Conservation (phyloP, 495 filamentous ascomycete genomes). For the Hamigera avellanea region DNA sequence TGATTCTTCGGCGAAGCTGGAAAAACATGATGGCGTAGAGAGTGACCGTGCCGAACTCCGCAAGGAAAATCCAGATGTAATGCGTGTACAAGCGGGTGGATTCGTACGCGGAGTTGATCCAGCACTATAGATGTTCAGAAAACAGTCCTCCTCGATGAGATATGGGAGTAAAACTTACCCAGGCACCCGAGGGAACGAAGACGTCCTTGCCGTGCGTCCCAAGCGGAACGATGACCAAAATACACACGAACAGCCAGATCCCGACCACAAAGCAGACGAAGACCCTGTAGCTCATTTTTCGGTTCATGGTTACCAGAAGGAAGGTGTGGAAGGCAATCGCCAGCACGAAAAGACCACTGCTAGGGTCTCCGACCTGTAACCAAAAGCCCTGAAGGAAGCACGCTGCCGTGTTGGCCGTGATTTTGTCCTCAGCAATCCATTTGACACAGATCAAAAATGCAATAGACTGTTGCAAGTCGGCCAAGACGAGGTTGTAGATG, state of each 20-base stretch:
- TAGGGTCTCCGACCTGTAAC: constrained; percentile 57
- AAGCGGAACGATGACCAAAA: constrained; percentile 45
- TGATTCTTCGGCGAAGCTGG: constrained; percentile 38
- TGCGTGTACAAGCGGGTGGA: constrained; percentile 56
- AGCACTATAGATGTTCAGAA: constrained; percentile 41
- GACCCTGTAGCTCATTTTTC: constrained; percentile 38
- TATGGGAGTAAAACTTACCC: constrained; percentile 36
- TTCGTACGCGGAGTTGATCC: constrained; percentile 53
- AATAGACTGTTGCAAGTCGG: constrained; percentile 59
- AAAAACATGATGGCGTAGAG: constrained; percentile 58
- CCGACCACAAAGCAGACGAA: constrained; percentile 39
- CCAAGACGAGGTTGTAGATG: constrained; percentile 62
- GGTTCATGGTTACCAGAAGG: constrained; percentile 46
- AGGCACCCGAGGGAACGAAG: constrained; percentile 49
- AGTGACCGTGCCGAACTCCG: constrained; percentile 49
- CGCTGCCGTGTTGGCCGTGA: constrained; percentile 40
- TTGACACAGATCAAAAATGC: constrained; percentile 56
- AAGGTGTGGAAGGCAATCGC: constrained; percentile 63
- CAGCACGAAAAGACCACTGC: constrained; percentile 58
- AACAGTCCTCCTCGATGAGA: neutral
- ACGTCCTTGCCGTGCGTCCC: constrained; percentile 42
- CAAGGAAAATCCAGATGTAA: constrained; percentile 71
- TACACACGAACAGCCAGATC: constrained; percentile 49
- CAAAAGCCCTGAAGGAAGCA: constrained; percentile 67
- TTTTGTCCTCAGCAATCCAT: constrained; percentile 44